Base-by-base conservation (phyloP, 441 rosid species). In the Breynia disticha region DNA sequence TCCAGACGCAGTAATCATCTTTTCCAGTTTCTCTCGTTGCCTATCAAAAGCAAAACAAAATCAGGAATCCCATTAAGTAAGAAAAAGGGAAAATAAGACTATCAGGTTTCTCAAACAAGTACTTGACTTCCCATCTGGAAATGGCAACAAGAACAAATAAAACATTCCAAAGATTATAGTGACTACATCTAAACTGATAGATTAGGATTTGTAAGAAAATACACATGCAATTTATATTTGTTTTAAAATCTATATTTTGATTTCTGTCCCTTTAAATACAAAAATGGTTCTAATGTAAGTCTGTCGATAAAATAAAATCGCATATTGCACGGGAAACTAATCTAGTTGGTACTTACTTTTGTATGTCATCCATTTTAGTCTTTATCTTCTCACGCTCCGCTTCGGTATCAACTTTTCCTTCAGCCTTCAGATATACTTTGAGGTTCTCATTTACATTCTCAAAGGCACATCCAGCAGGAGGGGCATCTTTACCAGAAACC, bases 381-480 rank as follows among this genome's bases (percentile, higher is more conserved):
- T 64, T 77, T 50, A 88, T 71, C 77, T 86, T 91, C 60, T 76
- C 86, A 13, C 52, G 80, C 66, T 88, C 95, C 20, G 78, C 85
- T 63, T 77, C 79, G 22, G 76, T 49, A 64, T 82, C 77, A 14
- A 86, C 71, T 54, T 75, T 64, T 53, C 96, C 90, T 19, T 82
- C 74, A 54, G 75, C 90, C 78, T 80, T 67, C 1, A 91, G 86
- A 75, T 91, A 88, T 28, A 86, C 85, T 63, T 70, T 77, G 50
- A 91, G 82, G 71, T 80, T 79, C 70, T 84, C 97, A 16, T 89
- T 81, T 13, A 88, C 93, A 7, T 79, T 84, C 79, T 84, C 90
- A 44, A 93, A 80, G 1, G 86, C 81, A 73, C 94, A 86, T 57
- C 81, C 84, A 41, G 68, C 66, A 9, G 96, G 97, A 55, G 91